Evolutionary conservation across 176 grass and related monocot species (phyloP).

Genomic region (Aechmea fasciata): DNA sequence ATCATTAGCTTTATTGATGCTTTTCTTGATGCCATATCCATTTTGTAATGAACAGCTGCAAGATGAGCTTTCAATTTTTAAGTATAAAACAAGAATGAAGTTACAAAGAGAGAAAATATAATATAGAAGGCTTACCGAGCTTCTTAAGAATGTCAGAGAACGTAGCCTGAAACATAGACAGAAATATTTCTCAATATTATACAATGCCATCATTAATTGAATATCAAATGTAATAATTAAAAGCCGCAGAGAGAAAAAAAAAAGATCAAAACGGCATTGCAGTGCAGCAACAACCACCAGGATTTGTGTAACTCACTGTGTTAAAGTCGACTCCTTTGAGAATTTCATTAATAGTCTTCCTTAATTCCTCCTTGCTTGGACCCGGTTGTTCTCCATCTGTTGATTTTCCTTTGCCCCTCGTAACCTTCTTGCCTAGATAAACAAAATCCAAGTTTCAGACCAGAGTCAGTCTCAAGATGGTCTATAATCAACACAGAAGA

Average conservation of each 20-base stretch:
- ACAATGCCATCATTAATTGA: neutral
- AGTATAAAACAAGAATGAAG: neutral
- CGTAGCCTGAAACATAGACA: slow-evolving; percentile 32
- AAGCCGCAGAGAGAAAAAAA: too few relatives aligned
- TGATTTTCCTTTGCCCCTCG: slow-evolving; percentile 48
- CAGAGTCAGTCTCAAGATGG: slow-evolving; percentile 10
- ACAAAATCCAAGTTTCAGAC: slow-evolving; percentile 22
- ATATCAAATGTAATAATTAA: neutral
- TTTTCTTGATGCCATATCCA: slow-evolving; percentile 32
- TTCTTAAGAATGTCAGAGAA: slow-evolving; percentile 44
- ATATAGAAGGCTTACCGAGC: slow-evolving; percentile 31
- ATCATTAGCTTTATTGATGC: slow-evolving; percentile 32
- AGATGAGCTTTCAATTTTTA: neutral
- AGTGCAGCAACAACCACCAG: too few relatives aligned
- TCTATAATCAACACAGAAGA: too few relatives aligned
- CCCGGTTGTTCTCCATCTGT: slow-evolving; percentile 21
- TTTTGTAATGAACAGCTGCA: slow-evolving; percentile 30
- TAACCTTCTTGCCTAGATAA: slow-evolving; percentile 51
- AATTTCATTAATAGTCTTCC: slow-evolving; percentile 64
- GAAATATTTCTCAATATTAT: slow-evolving; percentile 1
- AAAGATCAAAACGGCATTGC: too few relatives aligned
- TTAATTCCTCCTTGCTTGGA: slow-evolving; percentile 78
- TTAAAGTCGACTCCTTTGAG: slow-evolving; percentile 91
- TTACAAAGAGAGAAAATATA: neutral
- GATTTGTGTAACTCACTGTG: slow-evolving; percentile 35